phyloP scores from a whole-genome alignment of 2,329 filamentous ascomycete genomes.

The Xylariaceae sp. region DNA sequence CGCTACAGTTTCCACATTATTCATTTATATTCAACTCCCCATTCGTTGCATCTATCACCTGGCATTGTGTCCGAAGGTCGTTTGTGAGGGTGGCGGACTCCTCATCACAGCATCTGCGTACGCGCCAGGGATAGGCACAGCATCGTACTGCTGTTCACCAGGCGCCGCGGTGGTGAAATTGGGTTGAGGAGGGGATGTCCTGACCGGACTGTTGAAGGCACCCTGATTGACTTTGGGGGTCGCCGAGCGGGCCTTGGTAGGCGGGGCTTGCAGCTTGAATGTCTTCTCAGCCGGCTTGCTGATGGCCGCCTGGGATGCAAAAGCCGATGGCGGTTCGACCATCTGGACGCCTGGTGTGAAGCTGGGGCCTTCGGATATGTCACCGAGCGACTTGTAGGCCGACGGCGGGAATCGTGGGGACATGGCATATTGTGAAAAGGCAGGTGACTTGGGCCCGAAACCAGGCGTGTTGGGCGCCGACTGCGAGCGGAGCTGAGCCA shows the following conservation, averaged over 20 bases:
- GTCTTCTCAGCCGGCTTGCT: slow-evolving; percentile 39
- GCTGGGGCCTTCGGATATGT: slow-evolving; percentile 39
- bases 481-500: slow-evolving; percentile 76
- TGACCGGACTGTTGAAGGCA: slow-evolving; percentile 51
- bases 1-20: no score
- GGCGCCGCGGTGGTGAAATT: slow-evolving; percentile 54
- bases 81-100: slow-evolving; percentile 44
- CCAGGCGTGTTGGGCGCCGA: slow-evolving; percentile 93
- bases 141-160: slow-evolving; percentile 77
- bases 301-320: slow-evolving; percentile 37
- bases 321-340: slow-evolving; percentile 59
- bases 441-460: slow-evolving; percentile 65
- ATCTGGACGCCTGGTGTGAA: slow-evolving; percentile 50
- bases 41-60: slow-evolving; percentile 16
- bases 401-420: slow-evolving; percentile 58
- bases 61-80: slow-evolving; percentile 36
- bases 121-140: slow-evolving; percentile 83
- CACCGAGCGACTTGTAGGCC: slow-evolving; percentile 46
- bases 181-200: slow-evolving; percentile 31
- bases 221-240: slow-evolving; percentile 64
- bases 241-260: slow-evolving; percentile 68
- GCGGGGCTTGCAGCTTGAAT: slow-evolving; percentile 87
- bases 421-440: slow-evolving; percentile 48
- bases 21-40: neutral
- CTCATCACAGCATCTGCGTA: slow-evolving; percentile 58